Evolutionary conservation across 2,329 filamentous ascomycete species (phyloP).

Genomic region (Aspergillus aculeatinus): DNA sequence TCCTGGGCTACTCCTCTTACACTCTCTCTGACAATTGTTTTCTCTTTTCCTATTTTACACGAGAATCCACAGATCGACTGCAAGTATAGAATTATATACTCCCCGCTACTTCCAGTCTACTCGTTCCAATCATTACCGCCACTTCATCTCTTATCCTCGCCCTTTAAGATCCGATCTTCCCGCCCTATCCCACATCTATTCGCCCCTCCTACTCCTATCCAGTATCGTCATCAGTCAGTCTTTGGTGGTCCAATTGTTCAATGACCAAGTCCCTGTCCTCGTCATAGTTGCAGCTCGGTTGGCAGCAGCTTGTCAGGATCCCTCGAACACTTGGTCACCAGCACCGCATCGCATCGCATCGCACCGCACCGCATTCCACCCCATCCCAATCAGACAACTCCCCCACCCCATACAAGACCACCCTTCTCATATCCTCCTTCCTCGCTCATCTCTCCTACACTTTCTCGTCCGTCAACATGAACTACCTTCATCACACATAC

Average conservation of each 20-base stretch:
- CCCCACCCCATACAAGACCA: background rate
- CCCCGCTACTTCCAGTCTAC: slow-evolving; percentile 14
- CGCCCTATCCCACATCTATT: background rate
- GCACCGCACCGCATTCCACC: background rate
- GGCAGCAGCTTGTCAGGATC: slow-evolving; percentile 9
- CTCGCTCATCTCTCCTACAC: slow-evolving; percentile 6
- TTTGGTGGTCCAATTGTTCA: slow-evolving; percentile 9
- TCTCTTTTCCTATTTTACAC: slow-evolving; percentile 13
- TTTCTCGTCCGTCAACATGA: slow-evolving; percentile 32
- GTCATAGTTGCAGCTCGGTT: slow-evolving; percentile 7
- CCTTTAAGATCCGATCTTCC: slow-evolving; percentile 8
- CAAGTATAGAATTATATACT: slow-evolving; percentile 15
- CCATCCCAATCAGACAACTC: background rate
- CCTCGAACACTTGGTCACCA: background rate
- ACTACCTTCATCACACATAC: slow-evolving; percentile 41
- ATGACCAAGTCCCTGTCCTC: slow-evolving; percentile 10
- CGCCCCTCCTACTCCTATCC: slow-evolving; percentile 3
- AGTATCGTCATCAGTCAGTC: slow-evolving; percentile 1
- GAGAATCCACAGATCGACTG: slow-evolving; percentile 9
- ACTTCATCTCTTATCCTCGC: slow-evolving; percentile 4
- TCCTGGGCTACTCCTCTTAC: slow-evolving; percentile 1
- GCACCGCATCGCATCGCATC: background rate
- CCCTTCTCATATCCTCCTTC: background rate
- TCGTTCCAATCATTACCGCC: slow-evolving; percentile 12
- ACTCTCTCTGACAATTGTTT: slow-evolving; percentile 12